phyloP scores from a whole-genome alignment of 2,329 filamentous ascomycete genomes.

The Orbilia oligospora region DNA sequence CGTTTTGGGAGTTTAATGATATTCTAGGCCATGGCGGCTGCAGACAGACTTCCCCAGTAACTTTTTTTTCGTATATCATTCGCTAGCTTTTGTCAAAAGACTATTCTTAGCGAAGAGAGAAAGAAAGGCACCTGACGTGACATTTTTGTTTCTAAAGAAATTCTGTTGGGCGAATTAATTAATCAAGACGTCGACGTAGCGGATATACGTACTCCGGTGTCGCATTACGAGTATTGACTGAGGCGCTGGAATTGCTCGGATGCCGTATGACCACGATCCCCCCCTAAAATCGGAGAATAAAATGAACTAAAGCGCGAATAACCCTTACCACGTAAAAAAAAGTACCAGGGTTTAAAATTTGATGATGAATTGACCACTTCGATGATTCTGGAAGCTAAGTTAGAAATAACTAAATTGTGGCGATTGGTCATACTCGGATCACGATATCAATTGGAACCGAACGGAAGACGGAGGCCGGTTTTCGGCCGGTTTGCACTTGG shows the following conservation, averaged over 20 bases:
- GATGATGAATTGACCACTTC: too few species aligned
- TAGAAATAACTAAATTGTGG: neutral
- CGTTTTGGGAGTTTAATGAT: conserved; percentile 9
- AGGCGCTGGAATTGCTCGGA: conserved; percentile 23
- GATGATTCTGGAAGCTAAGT: conserved; percentile 19
- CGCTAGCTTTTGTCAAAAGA: neutral
- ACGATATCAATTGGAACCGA: neutral
- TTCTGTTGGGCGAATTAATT: conserved; percentile 8
- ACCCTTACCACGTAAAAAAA: too few species aligned
- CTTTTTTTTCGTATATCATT: conserved; percentile 2
- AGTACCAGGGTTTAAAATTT: neutral
- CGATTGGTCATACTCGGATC: conserved; percentile 18
- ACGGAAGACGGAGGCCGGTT: conserved; percentile 8
- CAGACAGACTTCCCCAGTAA: neutral
- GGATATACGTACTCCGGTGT: conserved; percentile 6
- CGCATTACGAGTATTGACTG: conserved; percentile 21
- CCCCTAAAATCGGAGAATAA: conserved; percentile 18
- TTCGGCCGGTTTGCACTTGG: neutral
- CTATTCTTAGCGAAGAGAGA: neutral
- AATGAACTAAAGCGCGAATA: conserved; percentile 10
- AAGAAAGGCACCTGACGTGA: conserved; percentile 8
- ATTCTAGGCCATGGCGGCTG: conserved; percentile 16
- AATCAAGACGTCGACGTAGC: conserved; percentile 7
- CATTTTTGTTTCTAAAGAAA: neutral
- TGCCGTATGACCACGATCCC: neutral